Evolutionary conservation across 139 green algal genomes (phyloP).

Genomic region (Tetradesmus lagerheimii): DNA sequence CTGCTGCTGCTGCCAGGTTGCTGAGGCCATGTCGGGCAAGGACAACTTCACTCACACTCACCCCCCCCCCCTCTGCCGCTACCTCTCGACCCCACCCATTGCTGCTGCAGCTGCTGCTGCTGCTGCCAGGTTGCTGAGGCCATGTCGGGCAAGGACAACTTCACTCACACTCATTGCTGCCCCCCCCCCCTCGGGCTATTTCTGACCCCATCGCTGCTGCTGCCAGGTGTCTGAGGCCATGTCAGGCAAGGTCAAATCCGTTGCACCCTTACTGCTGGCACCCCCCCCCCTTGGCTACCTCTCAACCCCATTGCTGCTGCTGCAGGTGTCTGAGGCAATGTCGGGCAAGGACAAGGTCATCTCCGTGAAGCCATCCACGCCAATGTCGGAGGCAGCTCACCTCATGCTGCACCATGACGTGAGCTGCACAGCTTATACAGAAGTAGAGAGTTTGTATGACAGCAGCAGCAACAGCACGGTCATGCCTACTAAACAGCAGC

Average conservation of each 20-base stretch:
- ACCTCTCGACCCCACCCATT: too few species aligned
- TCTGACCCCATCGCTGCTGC: background rate
- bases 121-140: constrained; percentile 48
- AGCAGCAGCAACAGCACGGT: background rate
- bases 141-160: constrained; percentile 46
- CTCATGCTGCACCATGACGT: constrained; percentile 48
- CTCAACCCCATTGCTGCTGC: background rate
- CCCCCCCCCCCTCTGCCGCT: too few species aligned
- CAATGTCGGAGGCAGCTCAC: constrained; percentile 41
- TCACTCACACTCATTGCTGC: background rate
- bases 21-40: constrained; percentile 48
- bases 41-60: too few species aligned
- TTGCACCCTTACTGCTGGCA: too few species aligned
- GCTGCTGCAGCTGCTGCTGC: background rate
- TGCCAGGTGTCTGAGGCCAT: constrained; percentile 53
- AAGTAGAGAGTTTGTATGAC: background rate
- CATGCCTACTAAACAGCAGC: background rate
- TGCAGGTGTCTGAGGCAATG: constrained; percentile 55
- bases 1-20: constrained; percentile 28
- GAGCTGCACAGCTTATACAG: background rate
- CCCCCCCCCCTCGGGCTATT: constrained; percentile 21
- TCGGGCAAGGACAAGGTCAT: constrained; percentile 40
- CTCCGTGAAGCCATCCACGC: background rate
- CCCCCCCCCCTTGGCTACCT: too few species aligned
- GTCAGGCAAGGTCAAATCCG: constrained; percentile 18